Evolutionary conservation across 331 rosid species (phyloP).

Genomic region (Arachis monticola): DNA sequence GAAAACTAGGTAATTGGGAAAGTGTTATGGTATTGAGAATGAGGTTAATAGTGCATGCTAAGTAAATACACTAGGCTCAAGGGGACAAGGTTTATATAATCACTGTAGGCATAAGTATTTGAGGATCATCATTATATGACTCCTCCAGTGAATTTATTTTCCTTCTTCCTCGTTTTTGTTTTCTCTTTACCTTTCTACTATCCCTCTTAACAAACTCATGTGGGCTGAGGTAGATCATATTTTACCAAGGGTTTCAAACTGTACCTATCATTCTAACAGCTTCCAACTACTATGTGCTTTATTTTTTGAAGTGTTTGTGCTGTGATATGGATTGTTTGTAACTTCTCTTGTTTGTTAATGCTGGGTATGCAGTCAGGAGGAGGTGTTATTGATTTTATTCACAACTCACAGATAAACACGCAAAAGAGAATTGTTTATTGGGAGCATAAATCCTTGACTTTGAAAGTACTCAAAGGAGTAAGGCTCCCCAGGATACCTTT

Average conservation of each 20-base stretch:
- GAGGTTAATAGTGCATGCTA: neutral
- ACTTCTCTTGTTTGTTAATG: neutral
- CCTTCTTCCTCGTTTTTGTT: neutral
- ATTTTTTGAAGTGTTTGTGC: constrained; percentile 6
- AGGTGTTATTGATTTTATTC: neutral
- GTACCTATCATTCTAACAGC: neutral
- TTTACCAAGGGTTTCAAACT: neutral
- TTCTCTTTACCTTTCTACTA: neutral
- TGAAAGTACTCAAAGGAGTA: neutral
- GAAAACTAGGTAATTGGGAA: neutral
- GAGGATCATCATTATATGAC: neutral
- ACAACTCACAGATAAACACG: neutral
- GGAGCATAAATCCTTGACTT: neutral
- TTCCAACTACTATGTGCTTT: neutral
- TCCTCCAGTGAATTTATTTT: neutral
- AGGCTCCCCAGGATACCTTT: neutral
- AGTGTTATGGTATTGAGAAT: neutral
- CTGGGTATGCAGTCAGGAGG: neutral
- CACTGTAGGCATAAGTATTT: neutral
- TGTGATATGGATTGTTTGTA: neutral
- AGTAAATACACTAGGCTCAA: neutral
- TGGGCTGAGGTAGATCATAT: neutral
- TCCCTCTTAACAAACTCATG: neutral
- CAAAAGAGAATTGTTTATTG: neutral
- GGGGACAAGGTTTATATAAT: neutral